Conservation (phyloP, 805 yeast species). For the Yarrowia sp. region DNA sequence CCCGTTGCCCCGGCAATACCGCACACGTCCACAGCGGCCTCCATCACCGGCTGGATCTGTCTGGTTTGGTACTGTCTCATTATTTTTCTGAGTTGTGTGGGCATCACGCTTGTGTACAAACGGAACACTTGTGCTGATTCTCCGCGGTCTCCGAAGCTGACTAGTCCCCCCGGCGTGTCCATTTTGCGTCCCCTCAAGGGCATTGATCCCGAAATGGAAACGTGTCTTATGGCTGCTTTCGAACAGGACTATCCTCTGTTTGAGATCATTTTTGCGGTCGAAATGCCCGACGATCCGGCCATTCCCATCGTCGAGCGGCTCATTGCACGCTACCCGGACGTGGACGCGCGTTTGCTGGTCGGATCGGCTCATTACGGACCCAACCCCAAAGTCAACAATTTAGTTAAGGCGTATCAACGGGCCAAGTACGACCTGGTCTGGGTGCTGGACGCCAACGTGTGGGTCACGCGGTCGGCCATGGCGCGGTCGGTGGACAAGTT, state of each 20-base stretch:
- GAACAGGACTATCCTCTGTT: slow-evolving; percentile 72
- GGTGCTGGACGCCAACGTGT: slow-evolving; percentile 86
- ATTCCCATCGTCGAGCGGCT: slow-evolving; percentile 62
- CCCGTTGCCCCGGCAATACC: no score
- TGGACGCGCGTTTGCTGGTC: slow-evolving; percentile 65
- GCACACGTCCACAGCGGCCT: background rate
- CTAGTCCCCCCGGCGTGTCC: slow-evolving; percentile 62
- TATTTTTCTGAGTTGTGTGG: slow-evolving; percentile 26
- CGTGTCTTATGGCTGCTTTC: slow-evolving; percentile 72
- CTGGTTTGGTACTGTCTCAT: slow-evolving; percentile 20
- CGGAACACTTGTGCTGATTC: background rate
- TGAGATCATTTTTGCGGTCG: slow-evolving; percentile 81
- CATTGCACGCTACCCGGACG: slow-evolving; percentile 59
- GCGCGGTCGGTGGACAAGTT: slow-evolving; percentile 62
- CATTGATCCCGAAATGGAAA: slow-evolving; percentile 73
- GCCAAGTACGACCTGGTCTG: slow-evolving; percentile 80
- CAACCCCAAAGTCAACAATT: slow-evolving; percentile 86
- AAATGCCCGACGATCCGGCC: slow-evolving; percentile 67
- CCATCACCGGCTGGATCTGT: slow-evolving; percentile 2
- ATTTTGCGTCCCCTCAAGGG: slow-evolving; percentile 86
- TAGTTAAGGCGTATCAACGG: slow-evolving; percentile 75
- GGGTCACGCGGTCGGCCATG: slow-evolving; percentile 72
- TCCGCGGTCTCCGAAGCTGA: background rate
- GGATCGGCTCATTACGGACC: slow-evolving; percentile 69
- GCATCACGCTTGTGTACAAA: slow-evolving; percentile 24